phyloP scores from a whole-genome alignment of 805 yeast genomes.

The Ogataea zsoltii region DNA sequence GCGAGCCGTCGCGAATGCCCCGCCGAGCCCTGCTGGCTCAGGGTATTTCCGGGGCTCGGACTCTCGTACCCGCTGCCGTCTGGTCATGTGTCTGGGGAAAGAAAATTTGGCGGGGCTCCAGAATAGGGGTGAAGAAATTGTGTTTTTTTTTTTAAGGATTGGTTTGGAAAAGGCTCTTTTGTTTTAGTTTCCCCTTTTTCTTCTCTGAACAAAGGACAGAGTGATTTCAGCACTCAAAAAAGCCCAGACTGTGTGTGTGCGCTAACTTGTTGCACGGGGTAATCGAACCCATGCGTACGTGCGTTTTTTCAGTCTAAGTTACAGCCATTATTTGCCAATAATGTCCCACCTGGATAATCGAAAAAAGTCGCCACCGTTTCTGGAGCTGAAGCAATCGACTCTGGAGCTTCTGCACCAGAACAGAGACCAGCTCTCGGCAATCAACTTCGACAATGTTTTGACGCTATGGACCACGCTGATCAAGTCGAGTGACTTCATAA shows the following conservation, averaged over 20 bases:
- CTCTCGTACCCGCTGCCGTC: not conserved
- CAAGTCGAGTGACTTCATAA: conserved; percentile 33
- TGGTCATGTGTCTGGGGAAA: conserved; percentile 7
- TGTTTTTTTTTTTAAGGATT: not conserved
- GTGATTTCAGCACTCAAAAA: conserved; percentile 3
- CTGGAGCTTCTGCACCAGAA: conserved; percentile 26
- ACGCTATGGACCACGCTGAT: conserved; percentile 43
- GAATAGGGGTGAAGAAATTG: not conserved
- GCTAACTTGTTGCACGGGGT: not conserved
- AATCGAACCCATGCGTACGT: conserved; percentile 1
- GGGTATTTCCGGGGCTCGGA: too few species aligned
- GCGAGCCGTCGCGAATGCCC: not conserved
- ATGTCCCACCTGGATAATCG: conserved; percentile 27
- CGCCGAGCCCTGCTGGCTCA: too few species aligned
- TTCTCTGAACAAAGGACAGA: not conserved
- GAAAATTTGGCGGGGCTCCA: conserved; percentile 2
- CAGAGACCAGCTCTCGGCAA: conserved; percentile 20
- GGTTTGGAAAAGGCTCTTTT: not conserved
- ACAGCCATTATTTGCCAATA: conserved; percentile 4
- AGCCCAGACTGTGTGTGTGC: not conserved
- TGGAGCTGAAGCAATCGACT: conserved; percentile 33
- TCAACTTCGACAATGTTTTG: conserved; percentile 41
- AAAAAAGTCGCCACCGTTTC: conserved; percentile 32
- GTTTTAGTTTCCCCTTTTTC: not conserved
- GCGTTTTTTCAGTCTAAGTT: not conserved